Conservation (phyloP, 1,284 basidiomycete genomes). For the Trametes hirsuta region DNA sequence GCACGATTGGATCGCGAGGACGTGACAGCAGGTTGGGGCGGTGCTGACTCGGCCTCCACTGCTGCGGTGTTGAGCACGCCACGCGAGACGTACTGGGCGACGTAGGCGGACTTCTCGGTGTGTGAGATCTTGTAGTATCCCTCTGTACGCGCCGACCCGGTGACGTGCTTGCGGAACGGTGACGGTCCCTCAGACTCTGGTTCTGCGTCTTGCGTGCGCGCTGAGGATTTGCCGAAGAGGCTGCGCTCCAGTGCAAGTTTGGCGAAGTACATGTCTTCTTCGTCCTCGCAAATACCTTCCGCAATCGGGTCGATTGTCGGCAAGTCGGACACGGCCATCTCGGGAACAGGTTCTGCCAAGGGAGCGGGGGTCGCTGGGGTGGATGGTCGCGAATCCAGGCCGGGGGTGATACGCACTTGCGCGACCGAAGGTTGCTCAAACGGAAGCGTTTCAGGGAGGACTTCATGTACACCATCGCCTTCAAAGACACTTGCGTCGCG, state of each 20-base stretch:
- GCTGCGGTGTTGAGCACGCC: slow-evolving; percentile 43
- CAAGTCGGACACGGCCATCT: slow-evolving; percentile 33
- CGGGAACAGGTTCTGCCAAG: slow-evolving; percentile 44
- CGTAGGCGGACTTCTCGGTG: slow-evolving; percentile 89
- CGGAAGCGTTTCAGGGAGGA: slow-evolving; percentile 52
- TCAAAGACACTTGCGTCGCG: slow-evolving; percentile 12
- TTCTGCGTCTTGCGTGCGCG: slow-evolving; percentile 33
- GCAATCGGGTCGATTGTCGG: slow-evolving; percentile 56
- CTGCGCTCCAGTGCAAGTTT: slow-evolving; percentile 61
- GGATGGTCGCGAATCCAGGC: slow-evolving; percentile 31
- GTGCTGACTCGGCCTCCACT: slow-evolving; percentile 43
- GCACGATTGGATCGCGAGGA: slow-evolving; percentile 93
- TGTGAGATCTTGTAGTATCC: slow-evolving; percentile 95
- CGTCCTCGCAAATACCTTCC: slow-evolving; percentile 76
- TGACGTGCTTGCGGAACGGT: slow-evolving; percentile 69
- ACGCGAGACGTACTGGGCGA: slow-evolving; percentile 75
- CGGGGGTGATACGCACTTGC: slow-evolving; percentile 50
- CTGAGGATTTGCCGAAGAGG: slow-evolving; percentile 32
- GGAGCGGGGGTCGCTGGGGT: slow-evolving; percentile 40
- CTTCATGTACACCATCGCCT: slow-evolving; percentile 47
- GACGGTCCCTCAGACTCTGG: slow-evolving; percentile 37
- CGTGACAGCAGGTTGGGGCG: slow-evolving; percentile 58
- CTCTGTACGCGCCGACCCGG: slow-evolving; percentile 89
- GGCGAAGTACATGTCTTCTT: slow-evolving; percentile 90
- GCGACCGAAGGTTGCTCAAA: slow-evolving; percentile 54